phyloP scores from a whole-genome alignment of 495 filamentous ascomycete genomes.

The Neurospora cerealis region DNA sequence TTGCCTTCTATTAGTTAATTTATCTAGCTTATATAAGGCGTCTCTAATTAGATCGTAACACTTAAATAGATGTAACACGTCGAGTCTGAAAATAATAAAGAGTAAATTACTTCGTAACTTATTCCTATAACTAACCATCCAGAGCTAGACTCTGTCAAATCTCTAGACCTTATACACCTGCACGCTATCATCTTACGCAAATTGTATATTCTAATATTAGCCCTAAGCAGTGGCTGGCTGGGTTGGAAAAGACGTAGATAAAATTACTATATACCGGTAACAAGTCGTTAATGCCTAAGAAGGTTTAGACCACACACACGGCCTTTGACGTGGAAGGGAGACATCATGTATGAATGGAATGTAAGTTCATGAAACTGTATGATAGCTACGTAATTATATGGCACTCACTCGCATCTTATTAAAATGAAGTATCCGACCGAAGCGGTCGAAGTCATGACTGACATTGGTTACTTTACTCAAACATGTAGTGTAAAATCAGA shows the following conservation, averaged over 20 bases:
- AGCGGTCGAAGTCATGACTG: not conserved
- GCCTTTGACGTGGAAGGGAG: not conserved
- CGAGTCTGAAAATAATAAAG: not conserved
- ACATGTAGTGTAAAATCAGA: not conserved
- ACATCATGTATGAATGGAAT: not conserved
- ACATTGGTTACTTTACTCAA: not conserved
- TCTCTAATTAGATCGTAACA: no score
- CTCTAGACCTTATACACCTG: not conserved
- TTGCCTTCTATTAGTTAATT: no score
- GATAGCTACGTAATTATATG: not conserved
- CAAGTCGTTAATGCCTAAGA: not conserved
- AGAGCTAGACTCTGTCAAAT: not conserved
- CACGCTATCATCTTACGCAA: not conserved
- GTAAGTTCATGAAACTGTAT: not conserved
- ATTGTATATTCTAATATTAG: not conserved
- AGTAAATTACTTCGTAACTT: not conserved
- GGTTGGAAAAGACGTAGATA: not conserved
- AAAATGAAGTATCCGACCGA: not conserved
- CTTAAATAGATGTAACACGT: not conserved
- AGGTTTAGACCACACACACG: not conserved
- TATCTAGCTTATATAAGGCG: no score
- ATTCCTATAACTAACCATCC: not conserved
- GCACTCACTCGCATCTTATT: not conserved
- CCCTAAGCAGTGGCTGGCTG: not conserved
- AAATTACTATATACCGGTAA: no score